Evolutionary conservation across 305 asterid species (phyloP), one percentile per base, ranked within the genome.

Genomic region (Fraxinus baroniana): DNA sequence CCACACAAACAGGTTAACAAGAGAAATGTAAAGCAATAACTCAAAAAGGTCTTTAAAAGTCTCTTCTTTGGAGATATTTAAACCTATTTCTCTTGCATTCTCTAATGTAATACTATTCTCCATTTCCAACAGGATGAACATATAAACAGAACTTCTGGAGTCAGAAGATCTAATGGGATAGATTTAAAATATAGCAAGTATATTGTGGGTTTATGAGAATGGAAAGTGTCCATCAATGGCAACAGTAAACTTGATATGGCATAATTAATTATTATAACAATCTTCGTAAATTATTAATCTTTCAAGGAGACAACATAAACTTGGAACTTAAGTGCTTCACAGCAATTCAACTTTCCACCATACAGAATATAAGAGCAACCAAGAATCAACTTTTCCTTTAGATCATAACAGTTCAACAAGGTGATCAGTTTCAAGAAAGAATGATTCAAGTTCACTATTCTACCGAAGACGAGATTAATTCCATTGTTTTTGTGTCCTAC

Each of bases 161-260:
- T 52, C 74, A n/a, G 15, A 76, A 62, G 80, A 74, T 41, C 80
- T 33, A 24, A 78, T 39, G 71, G 64, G 74, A 52, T 10, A 32
- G 77, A 33, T 33, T 60, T 12, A 74, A 46, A 18, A n/a, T n/a
- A 57, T 57, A 57, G 12, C 26, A 57, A 57, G 68, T 18, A 57
- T 57, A 57, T 57, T 57, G 68, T 18, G 68, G 30, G 68, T 57
- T 36, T 26, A 75, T 76, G 77, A 46, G 62, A 52, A 52, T 52
- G 62, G 62, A 52, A 52, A 52, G 49, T 32, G 41, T 64, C 81
- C 74, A 82, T 44, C 28, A 71, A 71, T 5, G 74, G 49, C 49
- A 49, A 22, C 30, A 24, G 60, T 55, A 33, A 28, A 57, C 79
- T 57, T 57, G 28, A 6, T 18, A 57, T 18, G 28, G 28, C 68